Evolutionary conservation across 441 rosid genomes (phyloP).

Genomic region (Euphorbia corollata): DNA sequence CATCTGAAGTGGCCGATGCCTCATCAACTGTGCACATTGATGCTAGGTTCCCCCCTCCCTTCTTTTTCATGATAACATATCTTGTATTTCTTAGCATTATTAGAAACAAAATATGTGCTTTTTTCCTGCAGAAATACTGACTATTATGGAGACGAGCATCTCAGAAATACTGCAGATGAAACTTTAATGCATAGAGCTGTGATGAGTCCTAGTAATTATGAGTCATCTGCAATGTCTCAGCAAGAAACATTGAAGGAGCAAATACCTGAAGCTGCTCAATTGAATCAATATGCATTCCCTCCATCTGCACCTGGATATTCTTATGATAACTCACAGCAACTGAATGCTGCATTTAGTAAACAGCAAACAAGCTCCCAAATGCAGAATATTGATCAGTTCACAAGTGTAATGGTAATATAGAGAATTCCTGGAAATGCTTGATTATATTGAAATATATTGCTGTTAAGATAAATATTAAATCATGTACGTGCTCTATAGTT

Average conservation of each 20-base stretch:
- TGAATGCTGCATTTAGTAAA: constrained; percentile 50
- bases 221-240: constrained; percentile 52
- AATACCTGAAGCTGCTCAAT: constrained; percentile 43
- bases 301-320: constrained; percentile 56
- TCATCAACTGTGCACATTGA: constrained; percentile 50
- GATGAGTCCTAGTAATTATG: constrained; percentile 47
- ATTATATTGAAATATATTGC: not conserved
- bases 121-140: constrained; percentile 54
- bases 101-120: constrained; percentile 3
- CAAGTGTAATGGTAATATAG: constrained; percentile 68
- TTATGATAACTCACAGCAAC: constrained; percentile 60
- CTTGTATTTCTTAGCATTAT: not conserved
- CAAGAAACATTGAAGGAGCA: constrained; percentile 67
- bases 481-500: not conserved
- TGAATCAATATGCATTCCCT: constrained; percentile 63
- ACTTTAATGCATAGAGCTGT: constrained; percentile 42
- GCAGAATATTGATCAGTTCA: constrained; percentile 64
- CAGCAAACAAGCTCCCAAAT: constrained; percentile 59
- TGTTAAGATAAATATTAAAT: not conserved
- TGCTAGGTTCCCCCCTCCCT: constrained; percentile 38
- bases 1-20: constrained; percentile 46
- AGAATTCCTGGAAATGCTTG: not conserved
- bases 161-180: constrained; percentile 46
- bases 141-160: constrained; percentile 66
- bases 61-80: not conserved